Evolutionary conservation across 1,284 basidiomycete species (phyloP).

Genomic region (Nidula niveotomentosa): DNA sequence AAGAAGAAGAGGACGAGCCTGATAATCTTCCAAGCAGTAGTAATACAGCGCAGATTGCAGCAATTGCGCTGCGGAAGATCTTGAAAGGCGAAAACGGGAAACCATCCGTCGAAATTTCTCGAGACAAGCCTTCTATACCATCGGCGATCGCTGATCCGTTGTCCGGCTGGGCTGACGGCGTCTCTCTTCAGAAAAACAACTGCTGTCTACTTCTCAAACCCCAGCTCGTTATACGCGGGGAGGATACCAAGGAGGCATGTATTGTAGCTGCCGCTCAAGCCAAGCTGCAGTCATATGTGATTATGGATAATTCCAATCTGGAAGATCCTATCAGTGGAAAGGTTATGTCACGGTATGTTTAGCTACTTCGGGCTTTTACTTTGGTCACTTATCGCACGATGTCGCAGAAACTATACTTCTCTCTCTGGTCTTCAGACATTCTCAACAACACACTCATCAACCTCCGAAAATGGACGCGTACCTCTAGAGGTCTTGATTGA

Average conservation of each 20-base stretch:
- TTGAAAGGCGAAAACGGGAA: constrained; percentile 49
- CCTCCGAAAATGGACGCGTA: constrained; percentile 51
- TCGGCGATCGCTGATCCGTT: constrained; percentile 52
- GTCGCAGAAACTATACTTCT: constrained; percentile 66
- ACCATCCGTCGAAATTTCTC: constrained; percentile 41
- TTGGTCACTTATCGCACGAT: background rate
- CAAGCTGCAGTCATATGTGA: constrained; percentile 78
- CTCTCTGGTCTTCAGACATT: constrained; percentile 88
- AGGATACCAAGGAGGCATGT: constrained; percentile 62
- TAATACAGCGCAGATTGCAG: constrained; percentile 58
- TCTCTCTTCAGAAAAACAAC: constrained; percentile 68
- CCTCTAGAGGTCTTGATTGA: constrained; percentile 92
- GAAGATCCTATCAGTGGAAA: constrained; percentile 87
- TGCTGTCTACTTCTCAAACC: constrained; percentile 89
- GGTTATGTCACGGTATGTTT: constrained; percentile 78
- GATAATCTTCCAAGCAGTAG: constrained; percentile 25
- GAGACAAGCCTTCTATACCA: constrained; percentile 22
- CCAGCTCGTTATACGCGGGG: constrained; percentile 82
- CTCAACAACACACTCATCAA: constrained; percentile 58
- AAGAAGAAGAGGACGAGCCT: constrained; percentile 27
- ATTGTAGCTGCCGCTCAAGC: constrained; percentile 84
- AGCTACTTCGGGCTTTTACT: background rate
- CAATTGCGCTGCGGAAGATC: constrained; percentile 61
- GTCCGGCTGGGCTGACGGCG: constrained; percentile 70
- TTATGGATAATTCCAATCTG: constrained; percentile 78